Evolutionary conservation across 805 yeast species (phyloP), one percentile per base, ranked within the genome.

Genomic region (Kregervanrija delftensis): DNA sequence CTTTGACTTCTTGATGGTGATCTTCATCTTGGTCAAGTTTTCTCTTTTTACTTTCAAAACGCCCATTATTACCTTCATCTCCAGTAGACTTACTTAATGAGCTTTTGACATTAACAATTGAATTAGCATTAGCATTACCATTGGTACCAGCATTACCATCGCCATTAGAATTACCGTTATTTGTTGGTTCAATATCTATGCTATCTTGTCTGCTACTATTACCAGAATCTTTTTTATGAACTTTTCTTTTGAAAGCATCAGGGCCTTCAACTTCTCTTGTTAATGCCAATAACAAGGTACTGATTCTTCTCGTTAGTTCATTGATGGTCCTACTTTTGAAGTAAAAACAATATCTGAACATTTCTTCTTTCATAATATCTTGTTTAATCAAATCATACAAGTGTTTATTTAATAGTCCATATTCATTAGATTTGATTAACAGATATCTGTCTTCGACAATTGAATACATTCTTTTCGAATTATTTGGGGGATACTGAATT

Each of bases 401-500:
- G 43, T 76, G 72, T 17, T 78, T 81, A 39, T 76, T 67, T 54
- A 75, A 68, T 22, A 85, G 60, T 0, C 95, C 95, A 51, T 76
- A 71, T 52, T 81, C 81, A 59, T 81, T 71, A 1, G 82, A 83
- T 44, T 77, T 74, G 30, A 73, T 53, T 41, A 86, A 57, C 22
- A 86, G 65, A 53, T 80, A 86, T 43, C 86, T 70, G 57, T 86
- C 95, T 57, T 86, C 95, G 0, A 73, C 60, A 31, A 77, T 76
- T 8, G 86, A 78, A 54, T 83, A 86, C 8, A 83, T 72, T 52
- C 89, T 67, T 56, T 85, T 83, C 11, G 93, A 83, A 58, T 83
- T 85, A 57, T 84, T 85, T n/a, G 90, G 90, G 0, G 93, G 91
- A 48, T 83, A 86, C 44, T 77, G 83, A 17, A 86, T 79, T 4